These are phyloP conservation scores for Penicillium salamii DNA, from an alignment of 495 filamentous ascomycete genomes.

Conservation along the genomic window DNA sequence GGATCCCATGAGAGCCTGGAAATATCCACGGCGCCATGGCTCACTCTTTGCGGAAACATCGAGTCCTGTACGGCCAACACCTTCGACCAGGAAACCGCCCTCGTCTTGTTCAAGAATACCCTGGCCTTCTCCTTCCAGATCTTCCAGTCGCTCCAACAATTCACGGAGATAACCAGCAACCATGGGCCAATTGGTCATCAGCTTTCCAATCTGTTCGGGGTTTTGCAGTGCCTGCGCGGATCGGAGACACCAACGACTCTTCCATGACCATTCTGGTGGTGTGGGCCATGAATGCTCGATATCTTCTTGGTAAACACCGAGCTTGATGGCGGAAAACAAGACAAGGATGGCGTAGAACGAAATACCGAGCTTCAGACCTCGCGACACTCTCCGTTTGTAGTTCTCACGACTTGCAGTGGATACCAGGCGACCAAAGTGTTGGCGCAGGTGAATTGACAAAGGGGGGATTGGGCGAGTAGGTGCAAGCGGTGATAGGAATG, in stretches of 20 bases:
- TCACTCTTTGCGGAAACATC: slow-evolving; percentile 75
- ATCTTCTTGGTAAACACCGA: slow-evolving; percentile 62
- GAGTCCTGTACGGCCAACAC: slow-evolving; percentile 55
- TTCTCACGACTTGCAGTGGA: slow-evolving; percentile 72
- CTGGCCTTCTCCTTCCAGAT: slow-evolving; percentile 63
- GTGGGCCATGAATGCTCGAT: slow-evolving; percentile 73
- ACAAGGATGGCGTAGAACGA: slow-evolving; percentile 53
- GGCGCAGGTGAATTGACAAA: slow-evolving; percentile 42
- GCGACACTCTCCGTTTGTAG: slow-evolving; percentile 61
- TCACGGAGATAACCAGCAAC: slow-evolving; percentile 52
- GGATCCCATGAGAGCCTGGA: slow-evolving; percentile 69
- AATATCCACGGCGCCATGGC: slow-evolving; percentile 81
- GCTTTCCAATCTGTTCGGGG: slow-evolving; percentile 42
- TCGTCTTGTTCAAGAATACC: slow-evolving; percentile 57
- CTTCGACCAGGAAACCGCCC: slow-evolving; percentile 53
- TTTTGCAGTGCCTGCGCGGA: slow-evolving; percentile 56
- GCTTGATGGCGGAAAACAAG: slow-evolving; percentile 50
- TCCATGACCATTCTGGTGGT: slow-evolving; percentile 69
- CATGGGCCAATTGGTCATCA: slow-evolving; percentile 63
- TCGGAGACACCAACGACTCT: slow-evolving; percentile 57
- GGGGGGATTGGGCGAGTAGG: slow-evolving; percentile 33
- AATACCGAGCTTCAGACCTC: slow-evolving; percentile 56
- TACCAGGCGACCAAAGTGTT: slow-evolving; percentile 63
- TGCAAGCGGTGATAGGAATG: slow-evolving; percentile 64
- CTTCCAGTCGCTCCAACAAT: slow-evolving; percentile 59